These are phyloP conservation scores for Bathelium albidoporum DNA, from an alignment of 495 filamentous ascomycete species.

Conservation along the genomic window DNA sequence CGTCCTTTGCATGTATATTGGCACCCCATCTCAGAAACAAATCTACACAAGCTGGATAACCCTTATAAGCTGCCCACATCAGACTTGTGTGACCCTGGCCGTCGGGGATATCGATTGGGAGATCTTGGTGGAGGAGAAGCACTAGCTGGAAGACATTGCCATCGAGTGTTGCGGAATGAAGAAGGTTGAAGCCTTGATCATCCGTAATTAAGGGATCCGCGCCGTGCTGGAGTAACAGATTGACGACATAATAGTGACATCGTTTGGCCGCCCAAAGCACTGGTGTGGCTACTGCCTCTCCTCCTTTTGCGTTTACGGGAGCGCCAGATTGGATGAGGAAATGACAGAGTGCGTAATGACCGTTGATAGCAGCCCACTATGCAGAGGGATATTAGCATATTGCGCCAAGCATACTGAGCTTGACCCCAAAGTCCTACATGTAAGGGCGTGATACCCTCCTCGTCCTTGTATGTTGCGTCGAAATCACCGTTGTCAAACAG, in stretches of 20 bases:
- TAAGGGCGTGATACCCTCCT: constrained; percentile 85
- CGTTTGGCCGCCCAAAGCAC: constrained; percentile 94
- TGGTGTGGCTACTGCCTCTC: constrained; percentile 84
- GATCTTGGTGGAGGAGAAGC: constrained; percentile 79
- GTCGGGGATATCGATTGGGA: constrained; percentile 84
- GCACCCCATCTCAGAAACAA: constrained; percentile 92
- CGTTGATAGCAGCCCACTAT: constrained; percentile 99
- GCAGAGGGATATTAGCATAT: constrained; percentile 23
- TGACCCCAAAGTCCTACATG: constrained; percentile 54
- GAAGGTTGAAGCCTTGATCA: constrained; percentile 88
- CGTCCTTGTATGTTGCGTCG: constrained; percentile 71
- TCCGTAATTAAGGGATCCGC: constrained; percentile 85
- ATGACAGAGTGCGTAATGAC: constrained; percentile 91
- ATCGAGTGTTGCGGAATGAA: constrained; percentile 93
- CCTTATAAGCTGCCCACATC: constrained; percentile 99
- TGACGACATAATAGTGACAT: constrained; percentile 78
- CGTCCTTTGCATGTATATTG: constrained; percentile 79
- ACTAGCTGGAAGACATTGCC: constrained; percentile 92
- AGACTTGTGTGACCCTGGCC: constrained; percentile 79
- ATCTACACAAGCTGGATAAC: constrained; percentile 82
- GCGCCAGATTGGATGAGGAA: constrained; percentile 84
- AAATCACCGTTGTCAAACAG: constrained; percentile 74
- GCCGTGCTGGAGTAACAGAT: constrained; percentile 73
- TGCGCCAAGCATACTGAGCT: constrained; percentile 1
- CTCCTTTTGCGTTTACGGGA: constrained; percentile 87